Evolutionary conservation across 2,329 filamentous ascomycete species (phyloP).

Genomic region (Pseudogymnoascus sp.): DNA sequence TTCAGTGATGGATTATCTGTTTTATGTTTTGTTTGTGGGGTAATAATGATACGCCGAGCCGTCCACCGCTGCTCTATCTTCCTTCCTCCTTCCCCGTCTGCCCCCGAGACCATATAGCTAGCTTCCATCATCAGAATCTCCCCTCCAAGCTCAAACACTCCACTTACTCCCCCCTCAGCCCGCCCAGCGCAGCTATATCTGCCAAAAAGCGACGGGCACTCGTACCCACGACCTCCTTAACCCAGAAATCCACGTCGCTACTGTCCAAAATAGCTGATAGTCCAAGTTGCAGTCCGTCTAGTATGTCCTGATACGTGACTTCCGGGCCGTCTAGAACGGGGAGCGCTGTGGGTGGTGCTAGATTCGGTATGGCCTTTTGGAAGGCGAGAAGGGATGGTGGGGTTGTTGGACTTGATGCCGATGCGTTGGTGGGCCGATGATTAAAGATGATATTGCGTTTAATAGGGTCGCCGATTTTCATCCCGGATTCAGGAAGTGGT

Average conservation of each 20-base stretch:
- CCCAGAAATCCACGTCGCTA: slow-evolving; percentile 42
- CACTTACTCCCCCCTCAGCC: background rate
- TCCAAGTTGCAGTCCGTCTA: slow-evolving; percentile 46
- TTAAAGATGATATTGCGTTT: background rate
- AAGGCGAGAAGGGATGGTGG: background rate
- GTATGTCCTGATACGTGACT: slow-evolving; percentile 42
- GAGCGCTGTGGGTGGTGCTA: background rate
- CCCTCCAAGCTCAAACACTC: background rate
- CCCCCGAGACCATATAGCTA: background rate
- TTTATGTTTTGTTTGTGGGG: background rate
- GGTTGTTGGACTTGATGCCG: background rate
- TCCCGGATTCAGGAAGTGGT: background rate
- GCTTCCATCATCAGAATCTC: background rate
- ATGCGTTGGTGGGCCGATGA: background rate
- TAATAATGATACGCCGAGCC: background rate
- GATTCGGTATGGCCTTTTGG: background rate
- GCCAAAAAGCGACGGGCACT: slow-evolving; percentile 46
- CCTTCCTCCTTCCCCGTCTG: background rate
- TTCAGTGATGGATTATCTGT: background rate
- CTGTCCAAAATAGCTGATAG: slow-evolving; percentile 48
- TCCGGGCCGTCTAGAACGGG: slow-evolving; percentile 13
- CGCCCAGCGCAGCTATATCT: slow-evolving; percentile 43
- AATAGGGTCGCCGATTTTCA: background rate
- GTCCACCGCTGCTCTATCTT: background rate
- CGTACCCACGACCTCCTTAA: slow-evolving; percentile 43